Conservation (phyloP, 2,329 filamentous ascomycete species). For the Aspergillus intermedius region DNA sequence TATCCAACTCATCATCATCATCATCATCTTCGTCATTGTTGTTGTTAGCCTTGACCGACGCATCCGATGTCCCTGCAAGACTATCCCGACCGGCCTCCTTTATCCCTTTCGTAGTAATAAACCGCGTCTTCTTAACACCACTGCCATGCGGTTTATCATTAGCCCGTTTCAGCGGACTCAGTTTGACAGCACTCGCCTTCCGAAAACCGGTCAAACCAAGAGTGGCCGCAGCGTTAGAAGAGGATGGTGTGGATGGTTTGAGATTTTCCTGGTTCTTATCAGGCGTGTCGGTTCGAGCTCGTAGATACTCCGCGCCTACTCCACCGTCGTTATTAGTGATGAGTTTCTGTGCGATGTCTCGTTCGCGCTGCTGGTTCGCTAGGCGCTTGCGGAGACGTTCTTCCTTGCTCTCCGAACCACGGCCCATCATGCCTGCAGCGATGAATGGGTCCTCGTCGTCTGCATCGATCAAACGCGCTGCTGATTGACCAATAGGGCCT, state of each 20-base stretch:
- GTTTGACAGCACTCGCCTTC: conserved; percentile 33
- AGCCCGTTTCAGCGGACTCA: conserved; percentile 36
- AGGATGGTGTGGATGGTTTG: conserved; percentile 3
- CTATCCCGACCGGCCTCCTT: conserved; percentile 70
- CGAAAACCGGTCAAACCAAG: conserved; percentile 23
- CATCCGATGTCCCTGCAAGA: conserved; percentile 48
- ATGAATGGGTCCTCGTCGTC: conserved; percentile 39
- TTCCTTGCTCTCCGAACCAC: conserved; percentile 36
- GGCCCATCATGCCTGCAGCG: conserved; percentile 31
- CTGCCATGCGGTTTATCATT: conserved; percentile 27
- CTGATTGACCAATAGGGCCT: conserved; percentile 22
- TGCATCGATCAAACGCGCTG: conserved; percentile 37
- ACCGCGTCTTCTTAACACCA: conserved; percentile 63
- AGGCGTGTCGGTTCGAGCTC: conserved; percentile 24
- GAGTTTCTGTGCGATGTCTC: conserved; percentile 39
- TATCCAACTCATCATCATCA: conserved; percentile 46
- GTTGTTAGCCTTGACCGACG: conserved; percentile 19
- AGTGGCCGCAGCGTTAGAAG: conserved; percentile 8
- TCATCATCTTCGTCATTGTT: conserved; percentile 48
- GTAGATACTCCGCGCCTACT: conserved; percentile 42
- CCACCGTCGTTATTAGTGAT: conserved; percentile 26
- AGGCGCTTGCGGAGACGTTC: conserved; percentile 39
- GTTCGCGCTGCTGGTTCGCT: conserved; percentile 38
- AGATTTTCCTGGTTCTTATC: conserved; percentile 7
- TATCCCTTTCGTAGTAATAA: conserved; percentile 71